Base-by-base conservation (phyloP, 768 basidiomycete species). In the Kwoniella dendrophila region DNA sequence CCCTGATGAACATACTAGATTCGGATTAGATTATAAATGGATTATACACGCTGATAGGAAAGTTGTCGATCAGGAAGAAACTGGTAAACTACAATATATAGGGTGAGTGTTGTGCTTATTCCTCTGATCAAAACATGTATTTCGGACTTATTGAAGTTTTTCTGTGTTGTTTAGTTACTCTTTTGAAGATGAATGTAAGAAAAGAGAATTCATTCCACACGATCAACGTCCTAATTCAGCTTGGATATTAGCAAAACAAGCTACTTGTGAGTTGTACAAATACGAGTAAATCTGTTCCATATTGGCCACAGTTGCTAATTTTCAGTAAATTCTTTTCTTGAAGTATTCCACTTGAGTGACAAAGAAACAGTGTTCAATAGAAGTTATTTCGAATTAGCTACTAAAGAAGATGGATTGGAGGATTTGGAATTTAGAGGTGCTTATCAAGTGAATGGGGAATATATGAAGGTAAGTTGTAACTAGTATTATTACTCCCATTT, bases 11-110 rank as follows among this genome's bases (percentile, higher is more conserved):
- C 49, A 51, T 51, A 51, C 49, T 29, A 32, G 49, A 20, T 51
- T 51, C 32, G 49, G 49, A 51, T 22, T 51, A 26, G 49, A 51
- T 33, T 51, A 51, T 34, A 51, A 51, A 34, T 51, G 49, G 49
- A 51, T 51, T 34, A 51, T 51, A 22, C 49, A 51, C 22, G 49
- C 49, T 7, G 49, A 51, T 51, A 14, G 49, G 34, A 29, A 51
- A 33, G n/a, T 33, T 26, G n/a, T 33, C 11, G 49, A 32, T 16
- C 27, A 51, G 22, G 49, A 51, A 30, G 49, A 34, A 32, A 34
- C 49, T 10, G 49, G 34, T 3, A 33, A 32, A 34, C 24, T 36
- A 34, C 49, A 51, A n/a, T 51, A 51, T 51, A 51, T 51, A 18
- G 49, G 49, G 49, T 51, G 18, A 33, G 49, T 32, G 20, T 20